These are phyloP conservation scores for Coemansia sp. DNA, from an alignment of 192 early-diverging fungal species.

Conservation along the genomic window DNA sequence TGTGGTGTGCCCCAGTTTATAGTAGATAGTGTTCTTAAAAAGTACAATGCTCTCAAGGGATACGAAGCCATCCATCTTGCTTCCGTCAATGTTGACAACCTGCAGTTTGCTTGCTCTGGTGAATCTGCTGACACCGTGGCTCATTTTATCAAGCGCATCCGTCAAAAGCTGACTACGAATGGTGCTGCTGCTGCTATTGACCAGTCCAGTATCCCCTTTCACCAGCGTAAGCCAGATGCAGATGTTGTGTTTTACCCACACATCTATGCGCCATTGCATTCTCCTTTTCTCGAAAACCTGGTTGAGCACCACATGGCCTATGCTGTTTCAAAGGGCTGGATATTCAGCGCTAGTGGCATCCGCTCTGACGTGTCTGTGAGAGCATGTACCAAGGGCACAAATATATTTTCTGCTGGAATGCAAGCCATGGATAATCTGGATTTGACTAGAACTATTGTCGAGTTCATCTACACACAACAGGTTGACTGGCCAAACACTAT, in stretches of 20 bases:
- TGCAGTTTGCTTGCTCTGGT: constrained; percentile 76
- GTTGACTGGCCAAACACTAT: constrained; percentile 32
- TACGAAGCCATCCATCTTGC: constrained; percentile 57
- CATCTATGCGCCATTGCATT: constrained; percentile 76
- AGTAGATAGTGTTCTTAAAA: constrained; percentile 74
- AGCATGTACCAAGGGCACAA: constrained; percentile 57
- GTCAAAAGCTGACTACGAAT: constrained; percentile 76
- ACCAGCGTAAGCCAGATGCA: constrained; percentile 82
- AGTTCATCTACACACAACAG: constrained; percentile 23
- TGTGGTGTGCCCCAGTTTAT: constrained; percentile 69
- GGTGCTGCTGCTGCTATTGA: constrained; percentile 47
- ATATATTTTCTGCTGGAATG: neutral
- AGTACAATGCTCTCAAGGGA: constrained; percentile 73
- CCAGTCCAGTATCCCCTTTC: constrained; percentile 80
- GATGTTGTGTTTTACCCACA: constrained; percentile 76
- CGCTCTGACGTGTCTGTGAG: constrained; percentile 71
- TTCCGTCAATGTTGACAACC: constrained; percentile 73
- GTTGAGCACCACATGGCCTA: constrained; percentile 63
- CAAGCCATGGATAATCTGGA: neutral
- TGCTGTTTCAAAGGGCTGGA: constrained; percentile 64
- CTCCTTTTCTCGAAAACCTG: constrained; percentile 64
- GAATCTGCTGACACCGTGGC: constrained; percentile 57
- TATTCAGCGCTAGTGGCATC: constrained; percentile 61
- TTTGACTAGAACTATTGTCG: constrained; percentile 14
- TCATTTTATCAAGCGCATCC: constrained; percentile 81